A percentile compares a stretch with the other conserved stretches of the same genome.
Evolutionary conservation across 345 rosid genomes (phyloP).

Genomic region (Gossypium rotundifolium): DNA sequence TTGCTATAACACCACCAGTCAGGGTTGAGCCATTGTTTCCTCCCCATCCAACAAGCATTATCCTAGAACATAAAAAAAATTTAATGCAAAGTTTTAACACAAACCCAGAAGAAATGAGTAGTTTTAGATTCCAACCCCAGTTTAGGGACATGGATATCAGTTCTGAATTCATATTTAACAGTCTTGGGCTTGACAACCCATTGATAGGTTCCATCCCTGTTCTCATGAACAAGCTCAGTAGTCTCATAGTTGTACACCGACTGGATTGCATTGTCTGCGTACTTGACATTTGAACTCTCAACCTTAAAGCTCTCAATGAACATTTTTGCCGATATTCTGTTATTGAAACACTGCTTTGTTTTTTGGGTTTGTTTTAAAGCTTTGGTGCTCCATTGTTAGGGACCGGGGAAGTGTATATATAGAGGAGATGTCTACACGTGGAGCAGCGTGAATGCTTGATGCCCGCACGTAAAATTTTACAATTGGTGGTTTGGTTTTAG

Average conservation of each 20-base stretch:
- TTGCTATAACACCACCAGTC: conserved; percentile 84
- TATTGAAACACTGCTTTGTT: neutral
- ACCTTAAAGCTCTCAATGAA: conserved; percentile 83
- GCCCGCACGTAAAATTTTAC: conserved; percentile 5
- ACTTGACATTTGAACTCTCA: conserved; percentile 79
- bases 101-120: neutral
- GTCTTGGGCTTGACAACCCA: conserved; percentile 91
- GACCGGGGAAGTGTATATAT: conserved; percentile 17
- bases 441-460: conserved; percentile 18
- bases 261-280: conserved; percentile 76
- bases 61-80: conserved; percentile 32
- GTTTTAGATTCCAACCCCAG: conserved; percentile 50
- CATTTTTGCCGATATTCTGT: conserved; percentile 34
- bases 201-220: conserved; percentile 63
- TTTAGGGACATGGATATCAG: conserved; percentile 69
- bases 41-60: conserved; percentile 98
- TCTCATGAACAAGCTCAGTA: conserved; percentile 90
- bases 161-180: conserved; percentile 83
- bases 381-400: neutral
- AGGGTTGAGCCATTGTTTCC: conserved; percentile 95
- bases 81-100: neutral
- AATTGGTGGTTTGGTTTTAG: conserved; percentile 5
- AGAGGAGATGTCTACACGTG: conserved; percentile 29
- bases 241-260: conserved; percentile 86
- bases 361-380: neutral